Base-by-base conservation (phyloP, 495 filamentous ascomycete genomes). In the Hypoxylon subgilvum region DNA sequence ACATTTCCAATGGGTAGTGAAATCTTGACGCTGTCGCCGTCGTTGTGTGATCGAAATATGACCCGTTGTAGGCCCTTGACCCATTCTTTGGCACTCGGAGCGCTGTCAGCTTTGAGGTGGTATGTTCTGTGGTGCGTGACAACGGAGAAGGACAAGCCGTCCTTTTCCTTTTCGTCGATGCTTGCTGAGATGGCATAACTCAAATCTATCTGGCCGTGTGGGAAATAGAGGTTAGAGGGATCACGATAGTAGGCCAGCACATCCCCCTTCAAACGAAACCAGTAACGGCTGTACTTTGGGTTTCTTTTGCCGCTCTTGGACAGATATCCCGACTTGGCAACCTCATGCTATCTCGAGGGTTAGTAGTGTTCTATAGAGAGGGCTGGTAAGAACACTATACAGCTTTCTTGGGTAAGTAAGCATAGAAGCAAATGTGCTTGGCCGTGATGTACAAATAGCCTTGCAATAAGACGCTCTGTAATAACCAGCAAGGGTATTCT, bases 381-480 rank as follows among this genome's bases (percentile, higher is more conserved):
- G 13, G 34, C 9, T 23, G 19, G 31, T 14, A 23, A n/a, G 6
- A 27, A 18, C 27, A 14, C 27, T 83, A 74, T 76, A 89, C 88
- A 34, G 87, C 82, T 79, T 93, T 96, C 76, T 89, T 93, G 5
- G 94, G 92, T 23, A 97, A 76, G 69, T 97, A 97, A 9, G 95
- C 92, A 69, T 97, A 97, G 71, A 98, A 98, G 65, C 92, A 96
- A 45, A 98, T 88, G 69, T 98, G 94, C 51, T 86, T 86, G 46
- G 88, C 81, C 0, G 95, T 97, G 67, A 98, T 90, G 76, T 97
- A 98, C 88, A 98, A 88, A 69, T 95, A 96, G 2, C 94, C 94
- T 66, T 96, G 90, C 10, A 97, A 81, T 7, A 97, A 79, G 51
- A 97, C 91, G 70, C 88, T 96, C 69, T 97, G 91, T 31, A 98